Evolutionary conservation across 1,139 yeast species (phyloP).

Genomic region (Candida sanyaensis): DNA sequence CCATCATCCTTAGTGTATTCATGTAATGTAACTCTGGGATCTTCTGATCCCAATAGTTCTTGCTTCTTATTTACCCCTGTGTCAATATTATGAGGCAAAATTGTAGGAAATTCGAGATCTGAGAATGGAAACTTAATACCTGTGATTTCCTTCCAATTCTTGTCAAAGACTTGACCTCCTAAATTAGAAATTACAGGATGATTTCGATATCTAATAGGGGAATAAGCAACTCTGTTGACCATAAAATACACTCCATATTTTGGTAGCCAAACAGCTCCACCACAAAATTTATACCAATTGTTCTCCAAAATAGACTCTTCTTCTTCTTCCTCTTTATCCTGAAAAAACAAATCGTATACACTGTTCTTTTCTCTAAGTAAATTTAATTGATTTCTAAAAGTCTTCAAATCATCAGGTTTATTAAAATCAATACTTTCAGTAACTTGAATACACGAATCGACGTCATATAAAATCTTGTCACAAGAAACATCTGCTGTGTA

Average conservation of each 20-base stretch:
- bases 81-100: slow-evolving; percentile 30
- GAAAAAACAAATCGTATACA: slow-evolving; percentile 12
- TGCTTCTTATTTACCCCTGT: slow-evolving; percentile 15
- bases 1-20: slow-evolving; percentile 30
- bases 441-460: slow-evolving; percentile 5
- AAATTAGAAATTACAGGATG: slow-evolving; percentile 26
- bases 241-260: slow-evolving; percentile 34
- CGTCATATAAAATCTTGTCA: background rate
- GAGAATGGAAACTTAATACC: slow-evolving; percentile 22
- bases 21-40: slow-evolving; percentile 39
- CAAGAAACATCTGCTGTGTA: background rate
- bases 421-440: slow-evolving; percentile 9
- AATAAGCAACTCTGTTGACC: slow-evolving; percentile 31
- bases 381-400: slow-evolving; percentile 11
- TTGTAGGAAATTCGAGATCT: slow-evolving; percentile 23
- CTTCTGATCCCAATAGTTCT: slow-evolving; percentile 43
- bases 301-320: slow-evolving; percentile 17
- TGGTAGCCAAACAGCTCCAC: slow-evolving; percentile 34
- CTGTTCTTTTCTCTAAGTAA: slow-evolving; percentile 2
- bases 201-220: slow-evolving; percentile 21
- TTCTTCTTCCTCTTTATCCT: slow-evolving; percentile 11
- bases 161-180: slow-evolving; percentile 28
- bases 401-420: slow-evolving; percentile 9
- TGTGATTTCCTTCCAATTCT: slow-evolving; percentile 28
- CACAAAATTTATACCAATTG: slow-evolving; percentile 35